Evolutionary conservation across 192 early-diverging fungal genomes (phyloP).

Genomic region (Piromyces sp.): DNA sequence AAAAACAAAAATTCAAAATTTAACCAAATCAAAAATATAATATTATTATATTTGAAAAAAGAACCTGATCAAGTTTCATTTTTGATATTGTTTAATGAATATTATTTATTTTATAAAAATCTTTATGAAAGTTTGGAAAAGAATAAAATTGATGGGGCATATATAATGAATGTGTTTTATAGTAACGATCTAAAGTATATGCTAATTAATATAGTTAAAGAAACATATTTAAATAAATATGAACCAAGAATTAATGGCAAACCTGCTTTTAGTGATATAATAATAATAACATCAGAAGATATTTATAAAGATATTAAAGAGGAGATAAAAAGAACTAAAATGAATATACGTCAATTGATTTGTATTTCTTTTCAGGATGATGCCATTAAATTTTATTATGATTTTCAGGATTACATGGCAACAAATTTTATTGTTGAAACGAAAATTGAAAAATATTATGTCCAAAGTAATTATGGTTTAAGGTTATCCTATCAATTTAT

Average conservation of each 20-base stretch:
- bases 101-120: background rate
- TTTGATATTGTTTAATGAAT: background rate
- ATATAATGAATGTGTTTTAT: background rate
- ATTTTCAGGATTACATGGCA: background rate
- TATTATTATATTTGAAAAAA: background rate
- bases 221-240: background rate
- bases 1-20: background rate
- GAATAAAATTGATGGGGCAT: background rate
- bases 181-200: background rate
- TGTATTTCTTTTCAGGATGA: background rate
- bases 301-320: background rate
- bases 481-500: background rate
- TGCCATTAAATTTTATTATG: background rate
- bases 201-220: background rate
- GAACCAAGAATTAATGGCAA: background rate
- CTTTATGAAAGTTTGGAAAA: background rate
- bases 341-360: background rate
- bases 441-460: background rate
- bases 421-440: background rate
- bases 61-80: background rate
- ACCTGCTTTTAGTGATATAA: background rate
- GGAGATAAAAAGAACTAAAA: background rate
- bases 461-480: background rate
- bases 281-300: background rate
- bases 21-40: background rate